Conservation (phyloP, 768 basidiomycete genomes). For the Phlegmacium glaucopus region DNA sequence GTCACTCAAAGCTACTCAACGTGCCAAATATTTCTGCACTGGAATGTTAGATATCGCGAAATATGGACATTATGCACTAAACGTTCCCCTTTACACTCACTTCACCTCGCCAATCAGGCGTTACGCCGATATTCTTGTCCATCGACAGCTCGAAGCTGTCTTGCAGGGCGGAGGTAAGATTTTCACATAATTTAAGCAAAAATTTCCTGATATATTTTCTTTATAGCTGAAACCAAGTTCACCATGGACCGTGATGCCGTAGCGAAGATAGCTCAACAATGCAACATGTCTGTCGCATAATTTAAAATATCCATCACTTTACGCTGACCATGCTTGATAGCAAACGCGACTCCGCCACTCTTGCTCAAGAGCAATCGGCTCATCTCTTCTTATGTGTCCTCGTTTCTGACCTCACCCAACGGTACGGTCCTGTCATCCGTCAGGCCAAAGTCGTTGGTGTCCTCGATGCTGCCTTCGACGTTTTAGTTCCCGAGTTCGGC, state of each 20-base stretch:
- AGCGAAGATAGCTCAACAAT: conserved; percentile 96
- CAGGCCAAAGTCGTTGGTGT: conserved; percentile 95
- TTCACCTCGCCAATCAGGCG: conserved; percentile 92
- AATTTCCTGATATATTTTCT: background rate
- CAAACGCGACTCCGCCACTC: conserved; percentile 85
- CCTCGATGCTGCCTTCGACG: conserved; percentile 97
- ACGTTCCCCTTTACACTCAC: conserved; percentile 87
- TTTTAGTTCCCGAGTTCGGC: conserved; percentile 93
- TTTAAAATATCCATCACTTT: background rate
- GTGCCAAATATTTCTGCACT: conserved; percentile 97
- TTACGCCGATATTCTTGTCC: conserved; percentile 92
- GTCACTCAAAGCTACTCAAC: conserved; percentile 87
- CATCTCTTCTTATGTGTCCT: conserved; percentile 95
- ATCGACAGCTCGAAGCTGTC: conserved; percentile 92
- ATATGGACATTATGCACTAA: conserved; percentile 91
- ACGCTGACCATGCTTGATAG: conserved; percentile 31
- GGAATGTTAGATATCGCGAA: conserved; percentile 99
- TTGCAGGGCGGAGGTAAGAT: conserved; percentile 60
- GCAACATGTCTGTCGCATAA: conserved; percentile 73
- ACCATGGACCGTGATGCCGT: conserved; percentile 97
- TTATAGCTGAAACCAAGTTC: conserved; percentile 77
- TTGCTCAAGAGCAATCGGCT: conserved; percentile 95
- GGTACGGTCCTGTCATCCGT: conserved; percentile 93
- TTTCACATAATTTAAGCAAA: conserved; percentile 1
- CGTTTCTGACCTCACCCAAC: conserved; percentile 89